These are phyloP conservation scores for Lactarius hengduanensis DNA, from an alignment of 768 basidiomycete genomes.

Conservation along the genomic window DNA sequence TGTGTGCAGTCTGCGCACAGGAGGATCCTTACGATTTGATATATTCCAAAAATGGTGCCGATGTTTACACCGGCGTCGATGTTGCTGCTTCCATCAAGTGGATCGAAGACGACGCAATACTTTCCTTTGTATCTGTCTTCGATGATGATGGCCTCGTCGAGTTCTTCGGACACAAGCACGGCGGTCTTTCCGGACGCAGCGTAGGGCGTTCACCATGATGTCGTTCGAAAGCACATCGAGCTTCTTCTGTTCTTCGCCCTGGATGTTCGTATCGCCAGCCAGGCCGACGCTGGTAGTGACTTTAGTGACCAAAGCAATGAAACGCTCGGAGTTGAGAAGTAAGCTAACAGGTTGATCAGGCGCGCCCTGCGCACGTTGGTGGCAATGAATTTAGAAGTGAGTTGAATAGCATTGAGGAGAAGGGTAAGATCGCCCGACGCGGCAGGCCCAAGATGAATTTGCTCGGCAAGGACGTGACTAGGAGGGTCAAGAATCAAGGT, in stretches of 20 bases:
- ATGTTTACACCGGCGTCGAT: conserved; percentile 99
- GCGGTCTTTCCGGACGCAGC: conserved; percentile 96
- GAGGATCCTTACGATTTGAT: conserved; percentile 68
- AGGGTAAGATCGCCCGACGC: conserved; percentile 95
- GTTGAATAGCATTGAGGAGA: conserved; percentile 92
- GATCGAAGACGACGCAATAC: conserved; percentile 99
- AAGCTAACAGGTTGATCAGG: conserved; percentile 89
- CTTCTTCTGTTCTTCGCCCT: conserved; percentile 99
- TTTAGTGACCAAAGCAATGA: conserved; percentile 9
- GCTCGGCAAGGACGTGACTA: conserved; percentile 87
- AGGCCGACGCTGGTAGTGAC: conserved; percentile 73
- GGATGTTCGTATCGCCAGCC: conserved; percentile 94
- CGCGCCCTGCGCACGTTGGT: conserved; percentile 97
- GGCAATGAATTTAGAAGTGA: conserved; percentile 96
- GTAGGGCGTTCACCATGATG: conserved; percentile 97
- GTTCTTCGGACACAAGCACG: conserved; percentile 95
- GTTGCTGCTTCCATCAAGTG: conserved; percentile 96
- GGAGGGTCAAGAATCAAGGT: conserved; percentile 2
- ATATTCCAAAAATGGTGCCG: conserved; percentile 97
- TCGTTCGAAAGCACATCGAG: conserved; percentile 97
- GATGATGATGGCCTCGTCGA: conserved; percentile 90
- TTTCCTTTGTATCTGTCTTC: conserved; percentile 76
- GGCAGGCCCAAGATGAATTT: conserved; percentile 73
- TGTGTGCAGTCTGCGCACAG: not conserved
- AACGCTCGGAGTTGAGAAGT: conserved; percentile 3